phyloP scores from a whole-genome alignment of 2,329 filamentous ascomycete genomes.

The Diaporthe citrichinensis region DNA sequence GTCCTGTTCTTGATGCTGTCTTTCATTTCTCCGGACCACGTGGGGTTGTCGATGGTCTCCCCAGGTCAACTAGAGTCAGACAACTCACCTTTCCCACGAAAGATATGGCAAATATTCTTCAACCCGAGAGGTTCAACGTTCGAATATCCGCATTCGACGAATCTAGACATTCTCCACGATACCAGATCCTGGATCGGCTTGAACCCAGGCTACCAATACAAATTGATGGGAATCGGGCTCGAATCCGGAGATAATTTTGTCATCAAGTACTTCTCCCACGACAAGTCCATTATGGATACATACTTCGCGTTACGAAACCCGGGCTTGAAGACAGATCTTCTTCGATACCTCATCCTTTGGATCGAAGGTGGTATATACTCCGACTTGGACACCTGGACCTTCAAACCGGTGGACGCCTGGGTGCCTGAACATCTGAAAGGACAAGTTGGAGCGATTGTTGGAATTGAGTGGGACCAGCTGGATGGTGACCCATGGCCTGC shows the following conservation, averaged over 20 bases:
- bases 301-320: slow-evolving; percentile 47
- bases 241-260: slow-evolving; percentile 48
- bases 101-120: slow-evolving; percentile 50
- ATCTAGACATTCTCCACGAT: slow-evolving; percentile 43
- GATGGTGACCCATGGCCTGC: slow-evolving; percentile 46
- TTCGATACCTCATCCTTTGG: slow-evolving; percentile 48
- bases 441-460: slow-evolving; percentile 47
- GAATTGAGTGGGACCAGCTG: slow-evolving; percentile 51
- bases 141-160: slow-evolving; percentile 3
- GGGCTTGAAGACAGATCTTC: slow-evolving; percentile 50
- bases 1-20: not conserved
- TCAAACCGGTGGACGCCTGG: slow-evolving; percentile 61
- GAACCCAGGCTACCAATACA: slow-evolving; percentile 47
- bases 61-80: not conserved
- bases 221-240: slow-evolving; percentile 46
- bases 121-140: slow-evolving; percentile 32
- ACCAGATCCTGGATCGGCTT: slow-evolving; percentile 46
- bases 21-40: not conserved
- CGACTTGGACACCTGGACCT: slow-evolving; percentile 71
- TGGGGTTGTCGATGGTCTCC: not conserved
- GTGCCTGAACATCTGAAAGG: slow-evolving; percentile 44
- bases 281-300: slow-evolving; percentile 42
- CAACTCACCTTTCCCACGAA: slow-evolving; percentile 41
- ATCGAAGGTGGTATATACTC: slow-evolving; percentile 63
- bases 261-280: slow-evolving; percentile 43